These are phyloP conservation scores for Termitomyces sp. DNA, from an alignment of 768 basidiomycete genomes.

Conservation along the genomic window DNA sequence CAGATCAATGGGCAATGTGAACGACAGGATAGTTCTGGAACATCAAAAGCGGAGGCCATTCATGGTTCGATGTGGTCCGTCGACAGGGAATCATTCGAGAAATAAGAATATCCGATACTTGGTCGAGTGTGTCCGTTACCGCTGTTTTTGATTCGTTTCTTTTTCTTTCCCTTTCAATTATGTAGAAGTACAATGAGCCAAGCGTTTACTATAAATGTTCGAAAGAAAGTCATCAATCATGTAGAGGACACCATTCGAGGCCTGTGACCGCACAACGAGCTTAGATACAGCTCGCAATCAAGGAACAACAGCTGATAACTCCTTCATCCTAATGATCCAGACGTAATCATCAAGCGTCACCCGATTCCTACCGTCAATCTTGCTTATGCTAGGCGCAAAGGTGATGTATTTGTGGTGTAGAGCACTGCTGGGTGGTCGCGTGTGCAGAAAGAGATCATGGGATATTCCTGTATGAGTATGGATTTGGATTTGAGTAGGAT, in stretches of 20 bases:
- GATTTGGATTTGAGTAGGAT: too few species aligned
- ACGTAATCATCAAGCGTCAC: slow-evolving; percentile 55
- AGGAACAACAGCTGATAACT: slow-evolving; percentile 41
- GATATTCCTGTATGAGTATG: slow-evolving; percentile 35
- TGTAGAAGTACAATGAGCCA: not conserved
- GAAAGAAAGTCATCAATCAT: slow-evolving; percentile 44
- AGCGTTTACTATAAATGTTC: not conserved
- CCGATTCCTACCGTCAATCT: slow-evolving; percentile 42
- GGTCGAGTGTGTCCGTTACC: too few species aligned
- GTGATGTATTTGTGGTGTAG: slow-evolving; percentile 55
- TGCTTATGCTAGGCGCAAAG: slow-evolving; percentile 38
- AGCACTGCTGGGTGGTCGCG: slow-evolving; percentile 52
- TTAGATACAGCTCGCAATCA: not conserved
- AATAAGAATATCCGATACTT: too few species aligned
- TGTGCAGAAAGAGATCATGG: slow-evolving; percentile 39
- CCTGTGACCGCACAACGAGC: slow-evolving; percentile 28
- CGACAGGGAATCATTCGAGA: too few species aligned
- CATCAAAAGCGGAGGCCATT: too few species aligned
- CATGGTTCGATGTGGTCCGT: too few species aligned
- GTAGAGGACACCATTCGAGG: slow-evolving; percentile 54
- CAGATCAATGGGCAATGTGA: too few species aligned
- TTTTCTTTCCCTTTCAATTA: too few species aligned
- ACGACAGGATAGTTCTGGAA: too few species aligned
- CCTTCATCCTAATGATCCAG: slow-evolving; percentile 55
- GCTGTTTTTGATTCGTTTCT: too few species aligned